Evolutionary conservation across 305 asterid species (phyloP).

Genomic region (Solanum hybrid): DNA sequence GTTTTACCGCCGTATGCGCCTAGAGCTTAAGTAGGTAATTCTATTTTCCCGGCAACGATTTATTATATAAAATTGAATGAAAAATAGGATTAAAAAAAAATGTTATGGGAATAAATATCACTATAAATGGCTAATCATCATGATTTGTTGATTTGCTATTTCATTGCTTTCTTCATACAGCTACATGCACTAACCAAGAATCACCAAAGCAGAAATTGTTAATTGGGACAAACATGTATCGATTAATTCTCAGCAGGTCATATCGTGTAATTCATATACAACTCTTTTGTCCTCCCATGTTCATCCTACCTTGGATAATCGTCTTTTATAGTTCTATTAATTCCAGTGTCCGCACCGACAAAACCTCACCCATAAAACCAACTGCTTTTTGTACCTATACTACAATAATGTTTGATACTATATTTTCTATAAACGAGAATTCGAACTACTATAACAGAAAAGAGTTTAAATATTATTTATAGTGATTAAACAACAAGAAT

Average conservation of each 20-base stretch:
- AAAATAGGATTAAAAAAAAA: not conserved
- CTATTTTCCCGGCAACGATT: not conserved
- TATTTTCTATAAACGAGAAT: not conserved
- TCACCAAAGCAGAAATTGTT: not conserved
- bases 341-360: not conserved
- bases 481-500: not conserved
- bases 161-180: not conserved
- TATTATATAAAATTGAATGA: not conserved
- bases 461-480: not conserved
- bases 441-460: not conserved
- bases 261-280: not conserved
- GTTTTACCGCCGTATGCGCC: not conserved
- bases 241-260: not conserved
- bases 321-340: not conserved
- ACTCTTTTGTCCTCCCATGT: not conserved
- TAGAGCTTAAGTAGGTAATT: not conserved
- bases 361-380: not conserved
- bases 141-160: not conserved
- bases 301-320: not conserved
- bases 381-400: not conserved
- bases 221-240: not conserved
- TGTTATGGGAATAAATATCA: not conserved
- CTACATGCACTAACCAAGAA: not conserved
- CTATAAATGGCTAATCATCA: not conserved
- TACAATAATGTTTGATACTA: not conserved